Evolutionary conservation across 2,329 filamentous ascomycete genomes (phyloP).

Genomic region (Colletotrichum sidae): DNA sequence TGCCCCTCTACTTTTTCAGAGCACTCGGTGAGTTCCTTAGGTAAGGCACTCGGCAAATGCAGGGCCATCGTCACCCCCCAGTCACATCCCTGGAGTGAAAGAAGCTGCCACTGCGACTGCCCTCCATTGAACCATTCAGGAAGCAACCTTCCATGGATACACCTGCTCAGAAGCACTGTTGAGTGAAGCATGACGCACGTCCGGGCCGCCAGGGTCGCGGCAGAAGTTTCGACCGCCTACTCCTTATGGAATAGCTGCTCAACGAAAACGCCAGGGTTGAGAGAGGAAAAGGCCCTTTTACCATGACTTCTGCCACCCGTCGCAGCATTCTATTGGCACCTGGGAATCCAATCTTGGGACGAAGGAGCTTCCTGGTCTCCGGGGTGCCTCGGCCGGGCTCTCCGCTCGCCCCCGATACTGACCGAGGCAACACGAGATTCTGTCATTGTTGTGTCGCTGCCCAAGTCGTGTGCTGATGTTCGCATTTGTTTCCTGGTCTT

Average conservation of each 20-base stretch:
- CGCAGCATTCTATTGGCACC: too few relatives aligned
- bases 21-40: too few relatives aligned
- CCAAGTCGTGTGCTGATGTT: constrained; percentile 1
- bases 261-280: constrained; percentile 40
- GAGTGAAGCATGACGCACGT: constrained; percentile 36
- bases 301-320: too few relatives aligned
- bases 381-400: constrained; percentile 34
- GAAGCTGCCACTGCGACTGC: constrained; percentile 20
- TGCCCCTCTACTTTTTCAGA: constrained; percentile 28
- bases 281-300: constrained; percentile 20
- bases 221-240: constrained; percentile 29
- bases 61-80: constrained; percentile 1
- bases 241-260: constrained; percentile 9
- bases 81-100: constrained; percentile 19
- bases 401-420: constrained; percentile 18
- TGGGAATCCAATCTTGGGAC: neutral
- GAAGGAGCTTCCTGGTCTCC: neutral
- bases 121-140: neutral
- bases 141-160: neutral
- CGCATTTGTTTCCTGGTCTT: neutral
- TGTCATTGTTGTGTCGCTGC: neutral
- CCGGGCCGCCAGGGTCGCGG: constrained; percentile 27
- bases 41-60: too few relatives aligned
- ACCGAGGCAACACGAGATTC: constrained; percentile 30
- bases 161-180: constrained; percentile 31